A percentile compares a stretch with the other conserved stretches of the same genome.
These are phyloP conservation scores for Aotearoamyces nothofagi DNA, from an alignment of 2,329 filamentous ascomycete genomes.

Conservation along the genomic window DNA sequence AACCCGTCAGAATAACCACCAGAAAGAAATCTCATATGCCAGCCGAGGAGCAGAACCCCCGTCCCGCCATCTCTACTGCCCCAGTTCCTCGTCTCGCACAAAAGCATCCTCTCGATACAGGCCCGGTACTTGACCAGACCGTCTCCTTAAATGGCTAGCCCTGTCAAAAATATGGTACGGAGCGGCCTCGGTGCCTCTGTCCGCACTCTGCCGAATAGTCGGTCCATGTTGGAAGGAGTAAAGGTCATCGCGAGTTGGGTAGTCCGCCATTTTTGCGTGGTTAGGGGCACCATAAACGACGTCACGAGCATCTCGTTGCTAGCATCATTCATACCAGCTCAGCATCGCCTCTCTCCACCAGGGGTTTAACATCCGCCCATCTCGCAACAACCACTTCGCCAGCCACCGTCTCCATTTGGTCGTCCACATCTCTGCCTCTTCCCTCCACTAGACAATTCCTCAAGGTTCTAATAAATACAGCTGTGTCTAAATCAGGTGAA, in stretches of 20 bases:
- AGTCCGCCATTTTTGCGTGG: not conserved
- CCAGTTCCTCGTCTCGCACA: no score
- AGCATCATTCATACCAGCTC: slow-evolving; percentile 32
- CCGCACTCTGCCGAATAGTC: not conserved
- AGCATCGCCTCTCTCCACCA: slow-evolving; percentile 38
- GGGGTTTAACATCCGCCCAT: slow-evolving; percentile 56
- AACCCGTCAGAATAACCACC: no score
- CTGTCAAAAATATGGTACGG: no score
- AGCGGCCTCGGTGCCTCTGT: not conserved
- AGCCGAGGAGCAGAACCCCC: no score
- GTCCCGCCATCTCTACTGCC: no score
- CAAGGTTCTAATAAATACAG: slow-evolving; percentile 70
- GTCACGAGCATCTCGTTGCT: not conserved
- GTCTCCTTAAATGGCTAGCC: not conserved
- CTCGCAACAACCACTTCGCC: slow-evolving; percentile 54
- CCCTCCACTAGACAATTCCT: slow-evolving; percentile 42
- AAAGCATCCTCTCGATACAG: no score
- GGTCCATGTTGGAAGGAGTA: not conserved
- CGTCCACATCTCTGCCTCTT: slow-evolving; percentile 48
- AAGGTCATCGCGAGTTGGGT: not conserved
- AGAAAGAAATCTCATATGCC: no score
- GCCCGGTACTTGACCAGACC: no score
- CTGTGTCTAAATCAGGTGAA: slow-evolving; percentile 63
- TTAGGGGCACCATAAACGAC: not conserved
- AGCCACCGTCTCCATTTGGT: slow-evolving; percentile 38